phyloP scores from a whole-genome alignment of 257 asterid species.

The Vinca minor region DNA sequence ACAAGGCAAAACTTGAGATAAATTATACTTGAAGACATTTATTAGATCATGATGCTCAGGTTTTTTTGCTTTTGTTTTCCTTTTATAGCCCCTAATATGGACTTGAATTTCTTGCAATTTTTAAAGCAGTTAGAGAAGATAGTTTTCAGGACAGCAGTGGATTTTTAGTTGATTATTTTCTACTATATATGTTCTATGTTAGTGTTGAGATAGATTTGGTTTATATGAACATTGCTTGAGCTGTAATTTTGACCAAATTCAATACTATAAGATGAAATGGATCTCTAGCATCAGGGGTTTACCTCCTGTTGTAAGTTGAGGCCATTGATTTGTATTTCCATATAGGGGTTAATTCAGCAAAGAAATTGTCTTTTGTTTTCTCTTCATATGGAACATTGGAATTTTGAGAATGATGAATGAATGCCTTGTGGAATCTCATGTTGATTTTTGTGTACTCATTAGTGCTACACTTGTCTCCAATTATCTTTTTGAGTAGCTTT shows the following conservation, averaged over 20 bases:
- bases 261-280: constrained; percentile 1
- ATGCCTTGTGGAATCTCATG: no score
- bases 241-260: constrained; percentile 27
- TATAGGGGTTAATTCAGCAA: neutral
- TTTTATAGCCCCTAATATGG: constrained; percentile 14
- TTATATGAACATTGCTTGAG: constrained; percentile 15
- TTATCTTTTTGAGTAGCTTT: no score
- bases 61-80: constrained; percentile 13
- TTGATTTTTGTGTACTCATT: no score
- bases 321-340: no score
- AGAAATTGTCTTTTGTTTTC: neutral
- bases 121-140: constrained; percentile 29
- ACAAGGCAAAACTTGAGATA: constrained; percentile 73
- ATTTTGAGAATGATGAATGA: neutral
- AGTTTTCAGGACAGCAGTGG: constrained; percentile 30
- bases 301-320: neutral
- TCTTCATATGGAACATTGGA: neutral
- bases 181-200: constrained; percentile 24
- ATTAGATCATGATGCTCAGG: constrained; percentile 15
- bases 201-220: constrained; percentile 30
- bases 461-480: no score
- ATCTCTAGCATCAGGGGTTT: neutral
- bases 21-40: constrained; percentile 9
- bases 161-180: constrained; percentile 27
- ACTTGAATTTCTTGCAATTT: constrained; percentile 24